Evolutionary conservation across 306 rosid genomes (phyloP).

Genomic region (Gastrolobium villosum): DNA sequence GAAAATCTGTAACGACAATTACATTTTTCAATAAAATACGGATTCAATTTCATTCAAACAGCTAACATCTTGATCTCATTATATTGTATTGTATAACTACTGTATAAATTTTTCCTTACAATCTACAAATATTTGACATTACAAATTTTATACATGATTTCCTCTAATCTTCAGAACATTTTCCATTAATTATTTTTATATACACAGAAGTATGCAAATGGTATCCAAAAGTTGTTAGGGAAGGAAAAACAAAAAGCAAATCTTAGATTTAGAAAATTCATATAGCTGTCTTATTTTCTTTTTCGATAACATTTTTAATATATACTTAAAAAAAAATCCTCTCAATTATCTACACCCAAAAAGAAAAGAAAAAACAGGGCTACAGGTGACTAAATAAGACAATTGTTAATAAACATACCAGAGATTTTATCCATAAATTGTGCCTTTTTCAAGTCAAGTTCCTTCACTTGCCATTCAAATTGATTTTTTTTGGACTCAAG

Average conservation of each 20-base stretch:
- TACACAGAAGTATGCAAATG: no score
- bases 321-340: not conserved
- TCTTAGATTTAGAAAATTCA: not conserved
- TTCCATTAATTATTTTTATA: no score
- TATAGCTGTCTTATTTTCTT: not conserved
- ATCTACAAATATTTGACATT: not conserved
- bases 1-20: not conserved
- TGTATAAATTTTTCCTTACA: not conserved
- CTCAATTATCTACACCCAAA: conserved; percentile 6
- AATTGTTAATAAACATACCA: conserved; percentile 56
- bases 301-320: not conserved
- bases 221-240: not conserved
- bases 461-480: not conserved
- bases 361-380: not conserved
- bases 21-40: not conserved
- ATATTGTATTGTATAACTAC: not conserved
- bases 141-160: conserved; percentile 2
- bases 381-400: not conserved
- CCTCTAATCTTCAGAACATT: conserved; percentile 3
- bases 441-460: conserved; percentile 20
- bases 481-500: not conserved
- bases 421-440: conserved; percentile 43
- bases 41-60: conserved; percentile 34
- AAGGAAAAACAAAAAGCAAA: not conserved
- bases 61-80: not conserved